These are phyloP conservation scores for Saccharomycopsis sp. DNA, from an alignment of 805 yeast species.

Conservation along the genomic window DNA sequence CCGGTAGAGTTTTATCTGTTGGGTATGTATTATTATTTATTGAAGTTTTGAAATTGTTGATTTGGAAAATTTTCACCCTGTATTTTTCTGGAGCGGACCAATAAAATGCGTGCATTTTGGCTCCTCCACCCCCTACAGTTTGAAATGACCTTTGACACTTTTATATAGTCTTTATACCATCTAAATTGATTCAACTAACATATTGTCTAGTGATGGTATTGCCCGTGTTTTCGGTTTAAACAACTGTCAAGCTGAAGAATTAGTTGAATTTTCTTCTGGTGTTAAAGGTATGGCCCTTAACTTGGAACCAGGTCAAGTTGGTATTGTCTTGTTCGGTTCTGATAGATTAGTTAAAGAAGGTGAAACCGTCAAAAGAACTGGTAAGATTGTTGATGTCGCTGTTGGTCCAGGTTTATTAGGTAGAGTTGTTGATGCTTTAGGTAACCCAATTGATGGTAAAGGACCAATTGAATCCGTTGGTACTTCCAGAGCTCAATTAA, in stretches of 20 bases:
- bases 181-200: too few relatives aligned
- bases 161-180: too few relatives aligned
- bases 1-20: conserved; percentile 98
- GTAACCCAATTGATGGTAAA: conserved; percentile 99
- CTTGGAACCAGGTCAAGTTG: conserved; percentile 99
- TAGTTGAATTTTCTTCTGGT: conserved; percentile 98
- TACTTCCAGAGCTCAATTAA: conserved; percentile 92
- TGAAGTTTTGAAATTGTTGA: neutral
- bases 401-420: conserved; percentile 98
- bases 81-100: neutral
- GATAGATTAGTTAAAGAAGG: conserved; percentile 98
- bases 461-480: conserved; percentile 89
- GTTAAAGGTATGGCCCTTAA: conserved; percentile 99
- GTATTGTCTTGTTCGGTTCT: conserved; percentile 99
- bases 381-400: conserved; percentile 98
- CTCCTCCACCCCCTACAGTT: too few relatives aligned
- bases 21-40: conserved; percentile 47
- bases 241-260: conserved; percentile 99
- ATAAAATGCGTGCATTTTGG: neutral
- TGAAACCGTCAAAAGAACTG: conserved; percentile 99
- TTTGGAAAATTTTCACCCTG: too few relatives aligned
- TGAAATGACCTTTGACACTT: too few relatives aligned
- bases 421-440: conserved; percentile 98
- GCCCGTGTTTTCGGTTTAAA: conserved; percentile 99
- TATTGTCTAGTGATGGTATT: conserved; percentile 89